Base-by-base conservation (phyloP, 164 flowering plant species). In the Chimonanthus salicifolius region DNA sequence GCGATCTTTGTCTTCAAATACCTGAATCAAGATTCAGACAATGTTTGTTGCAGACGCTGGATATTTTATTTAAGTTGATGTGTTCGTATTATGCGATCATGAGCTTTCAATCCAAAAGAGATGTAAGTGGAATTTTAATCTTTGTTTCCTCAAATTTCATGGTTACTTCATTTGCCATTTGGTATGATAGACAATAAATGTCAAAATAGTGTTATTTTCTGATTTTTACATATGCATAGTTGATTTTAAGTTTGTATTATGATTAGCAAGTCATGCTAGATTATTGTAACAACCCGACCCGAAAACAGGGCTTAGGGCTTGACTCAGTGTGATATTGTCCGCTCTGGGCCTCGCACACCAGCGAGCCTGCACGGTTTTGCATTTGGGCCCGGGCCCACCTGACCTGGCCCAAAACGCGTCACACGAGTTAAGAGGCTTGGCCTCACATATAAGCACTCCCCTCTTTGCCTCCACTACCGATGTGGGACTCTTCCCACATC, bases 11-110 rank as follows among this genome's bases (percentile, higher is more conserved):
- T 84, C 87, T 80, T 78, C 91, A 77, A 81, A 90, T 94, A 83
- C 97, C 97, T 18, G 99, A 96, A 85, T 85, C 97, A 58, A 92
- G 89, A 82, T 94, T 92, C 76, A 86, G 97, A 81, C 87, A 86
- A 70, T 92, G 97, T 83, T 83, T 96, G 77, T 80, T 92, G 58
- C 89, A 78, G 79, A 92, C 96, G 49, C 81, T 94, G 71, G 90
- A 88, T 74, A 84, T 82, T 58, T 79, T 94, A 33, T 96, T 89
- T 82, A 84, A 81, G 77, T 82, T 92, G 84, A 89, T 92, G 91
- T 85, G 90, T 78, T 92, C 98, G 43, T 96, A 94, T 79, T 80
- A 86, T 82, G 84, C 88, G 73, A 91, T 96, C 74, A 88, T 89
- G 93, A 85, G 80, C 79, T 96, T 91, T 74, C 87, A 87, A 76